Base-by-base conservation (phyloP, 2,329 filamentous ascomycete species). In the Beauveria sp. region DNA sequence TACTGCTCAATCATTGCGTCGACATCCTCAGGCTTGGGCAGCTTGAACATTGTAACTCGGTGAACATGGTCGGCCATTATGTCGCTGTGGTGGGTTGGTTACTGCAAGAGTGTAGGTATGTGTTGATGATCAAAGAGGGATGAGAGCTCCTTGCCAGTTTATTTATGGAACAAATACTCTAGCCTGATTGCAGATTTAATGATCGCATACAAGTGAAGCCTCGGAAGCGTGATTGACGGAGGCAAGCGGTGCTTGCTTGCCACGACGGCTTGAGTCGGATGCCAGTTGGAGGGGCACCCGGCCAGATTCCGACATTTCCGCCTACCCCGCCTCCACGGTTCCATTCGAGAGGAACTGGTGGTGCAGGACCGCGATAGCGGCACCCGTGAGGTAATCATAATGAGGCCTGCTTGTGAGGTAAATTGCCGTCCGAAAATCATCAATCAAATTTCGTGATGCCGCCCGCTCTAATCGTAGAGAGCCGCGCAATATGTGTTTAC, bases 31-130 rank as follows among this genome's bases (percentile, higher is more conserved):
- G 70, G 67, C 51, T 75, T 73, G 24, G 79, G 76, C 43, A 81
- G 66, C 73, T 82, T 83, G 76, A 83, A 83, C 75, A 83, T 75
- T 64, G 80, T 83, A 41, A 80, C 69, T 58, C 80, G 75, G 67
- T 79, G 75, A 62, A 82, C 71, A 53, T 72, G 75, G 64, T 70
- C 69, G 20, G 75, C 70, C 77, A 81, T 59, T 3, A 47, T 22
- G 62, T 55, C 14, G 20, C 22, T 41, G 48, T 5, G 26, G 34
- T 46, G 34, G 40, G 48, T 44, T 41, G 61, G 30, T 18, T 22
- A 44, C 8, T 7, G 34, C 8, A 43, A 43, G 22, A 24, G 12
- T 53, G 30, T 24, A 22, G 5, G 12, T 37, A 6, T 37, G 34
- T 37, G 14, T 16, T 37, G 34, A 14, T 14, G 12, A 37, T 6